Evolutionary conservation across 139 green algal species (phyloP), one percentile per base, ranked within the genome.

Genomic region (Klebsormidium nitens): DNA sequence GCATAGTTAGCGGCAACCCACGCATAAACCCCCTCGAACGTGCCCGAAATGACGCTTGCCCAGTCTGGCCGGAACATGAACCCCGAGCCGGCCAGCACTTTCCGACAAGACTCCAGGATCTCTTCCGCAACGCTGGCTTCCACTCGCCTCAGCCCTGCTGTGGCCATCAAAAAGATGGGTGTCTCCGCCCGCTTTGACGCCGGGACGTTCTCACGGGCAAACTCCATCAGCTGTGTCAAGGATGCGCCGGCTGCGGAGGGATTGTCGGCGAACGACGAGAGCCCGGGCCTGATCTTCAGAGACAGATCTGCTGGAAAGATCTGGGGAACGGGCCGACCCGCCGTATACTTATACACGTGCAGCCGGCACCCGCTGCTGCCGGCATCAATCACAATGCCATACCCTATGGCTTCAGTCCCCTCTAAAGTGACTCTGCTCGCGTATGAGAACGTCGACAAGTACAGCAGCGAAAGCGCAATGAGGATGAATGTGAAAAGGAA

Each of bases 1-100:
- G 69, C 69, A n/a, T 76, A 76, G 40, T 76, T 76, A 2, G 69
- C 59, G 2, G 69, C 69, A 11, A 58, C 58, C 69, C 69, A 76
- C 36, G 47, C 69, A 40, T 70, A 76, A 38, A 76, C 5, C 2
- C 69, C 69, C 62, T 76, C 69, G 39, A 37, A 61, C 39, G 50
- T 28, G 28, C 63, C 66, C 37, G 56, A 6, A 59, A 75, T 75
- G 44, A 75, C 26, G 1, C 34, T 29, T 4, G 69, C 69, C 19
- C 59, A 65, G 19, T 38, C 52, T 1, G n/a, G 19, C 4, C 6
- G 38, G 37, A 76, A 76, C 31, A 26, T 34, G 59, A 76, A 76
- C 19, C 32, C 32, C 32, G 69, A 76, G 34, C 17, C 26, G 37
- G 14, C 29, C 35, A 76, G 69, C 58, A 57, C 44, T 3, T 38